A percentile compares a stretch with the other conserved stretches of the same genome.
phyloP scores from a whole-genome alignment of 2,329 filamentous ascomycete genomes.

The Rugonectria rugulosa region DNA sequence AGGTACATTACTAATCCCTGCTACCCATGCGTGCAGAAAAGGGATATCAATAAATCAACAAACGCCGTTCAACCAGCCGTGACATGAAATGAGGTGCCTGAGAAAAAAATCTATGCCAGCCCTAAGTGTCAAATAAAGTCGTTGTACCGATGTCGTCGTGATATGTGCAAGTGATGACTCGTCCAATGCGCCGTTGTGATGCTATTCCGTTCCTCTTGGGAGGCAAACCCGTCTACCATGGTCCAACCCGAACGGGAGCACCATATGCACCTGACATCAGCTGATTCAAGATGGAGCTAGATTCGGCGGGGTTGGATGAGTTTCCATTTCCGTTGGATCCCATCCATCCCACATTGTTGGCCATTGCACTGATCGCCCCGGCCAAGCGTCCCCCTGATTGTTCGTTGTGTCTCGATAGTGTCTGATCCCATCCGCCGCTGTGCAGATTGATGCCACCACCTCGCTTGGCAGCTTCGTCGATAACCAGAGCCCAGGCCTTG shows the following conservation, averaged over 20 bases:
- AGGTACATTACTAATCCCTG: slow-evolving; percentile 33
- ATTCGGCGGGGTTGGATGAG: slow-evolving; percentile 46
- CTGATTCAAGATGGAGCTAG: slow-evolving; percentile 68
- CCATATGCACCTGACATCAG: slow-evolving; percentile 68
- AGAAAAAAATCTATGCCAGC: slow-evolving; percentile 47
- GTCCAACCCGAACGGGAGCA: slow-evolving; percentile 68
- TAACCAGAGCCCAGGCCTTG: slow-evolving; percentile 89
- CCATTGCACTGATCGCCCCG: slow-evolving; percentile 80
- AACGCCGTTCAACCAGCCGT: slow-evolving; percentile 45
- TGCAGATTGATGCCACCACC: slow-evolving; percentile 90
- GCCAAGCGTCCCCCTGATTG: slow-evolving; percentile 83
- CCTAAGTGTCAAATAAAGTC: slow-evolving; percentile 45
- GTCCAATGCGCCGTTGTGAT: slow-evolving; percentile 36
- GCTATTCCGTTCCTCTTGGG: slow-evolving; percentile 29
- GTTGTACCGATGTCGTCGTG: slow-evolving; percentile 45
- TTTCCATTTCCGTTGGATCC: slow-evolving; percentile 49
- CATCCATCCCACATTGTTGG: slow-evolving; percentile 81
- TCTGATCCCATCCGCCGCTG: slow-evolving; percentile 91
- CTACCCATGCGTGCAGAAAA: slow-evolving; percentile 33
- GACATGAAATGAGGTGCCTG: slow-evolving; percentile 37
- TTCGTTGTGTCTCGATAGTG: slow-evolving; percentile 85
- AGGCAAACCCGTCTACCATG: slow-evolving; percentile 54
- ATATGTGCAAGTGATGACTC: slow-evolving; percentile 38
- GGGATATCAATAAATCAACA: slow-evolving; percentile 43
- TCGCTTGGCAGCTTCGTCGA: slow-evolving; percentile 88